phyloP scores from a whole-genome alignment of 768 basidiomycete genomes.

The Termitomyces sp. region DNA sequence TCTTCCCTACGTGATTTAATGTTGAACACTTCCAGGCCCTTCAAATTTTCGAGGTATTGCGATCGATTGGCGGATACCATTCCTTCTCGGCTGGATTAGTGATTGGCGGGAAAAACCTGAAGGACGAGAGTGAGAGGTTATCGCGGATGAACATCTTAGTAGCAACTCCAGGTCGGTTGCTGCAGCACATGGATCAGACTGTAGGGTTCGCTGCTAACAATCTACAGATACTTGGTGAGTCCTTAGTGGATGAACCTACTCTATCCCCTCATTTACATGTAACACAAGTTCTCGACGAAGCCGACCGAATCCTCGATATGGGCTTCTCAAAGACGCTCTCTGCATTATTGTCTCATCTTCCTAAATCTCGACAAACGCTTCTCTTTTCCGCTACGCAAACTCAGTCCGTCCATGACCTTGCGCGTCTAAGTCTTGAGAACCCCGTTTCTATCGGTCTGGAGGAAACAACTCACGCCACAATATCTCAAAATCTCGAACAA shows the following conservation, averaged over 20 bases:
- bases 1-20: neutral
- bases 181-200: slow-evolving; percentile 99
- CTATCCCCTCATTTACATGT: slow-evolving; percentile 1
- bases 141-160: slow-evolving; percentile 98
- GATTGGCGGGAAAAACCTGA: slow-evolving; percentile 94
- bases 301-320: slow-evolving; percentile 95
- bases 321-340: slow-evolving; percentile 88
- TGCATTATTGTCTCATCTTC: slow-evolving; percentile 89
- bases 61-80: slow-evolving; percentile 90
- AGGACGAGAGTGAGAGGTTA: slow-evolving; percentile 87
- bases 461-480: slow-evolving; percentile 46
- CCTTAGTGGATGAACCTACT: neutral
- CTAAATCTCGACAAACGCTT: slow-evolving; percentile 88
- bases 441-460: slow-evolving; percentile 73
- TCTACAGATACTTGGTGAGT: slow-evolving; percentile 84
- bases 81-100: slow-evolving; percentile 91
- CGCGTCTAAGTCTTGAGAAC: slow-evolving; percentile 82
- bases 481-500: slow-evolving; percentile 81
- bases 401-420: slow-evolving; percentile 81
- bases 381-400: slow-evolving; percentile 98
- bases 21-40: slow-evolving; percentile 60
- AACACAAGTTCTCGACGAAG: slow-evolving; percentile 85
- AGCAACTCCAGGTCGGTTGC: slow-evolving; percentile 89
- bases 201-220: slow-evolving; percentile 90
- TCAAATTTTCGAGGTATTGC: slow-evolving; percentile 95